Evolutionary conservation across 2,329 filamentous ascomycete genomes (phyloP), one percentile per base, ranked within the genome.

Genomic region (Fusarium equiseti): DNA sequence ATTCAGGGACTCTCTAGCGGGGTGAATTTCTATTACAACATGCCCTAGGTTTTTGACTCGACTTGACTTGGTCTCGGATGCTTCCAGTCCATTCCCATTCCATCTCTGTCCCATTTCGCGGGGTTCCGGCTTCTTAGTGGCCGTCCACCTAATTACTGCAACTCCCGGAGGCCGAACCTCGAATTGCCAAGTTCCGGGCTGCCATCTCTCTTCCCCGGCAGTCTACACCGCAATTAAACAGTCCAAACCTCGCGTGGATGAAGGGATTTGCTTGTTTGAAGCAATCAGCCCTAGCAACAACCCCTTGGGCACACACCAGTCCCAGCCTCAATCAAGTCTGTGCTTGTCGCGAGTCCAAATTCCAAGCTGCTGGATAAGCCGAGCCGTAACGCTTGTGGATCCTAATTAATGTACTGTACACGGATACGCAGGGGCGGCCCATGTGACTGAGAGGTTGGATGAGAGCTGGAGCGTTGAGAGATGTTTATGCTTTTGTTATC

Each of bases 301-400:
- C 45, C 18, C 53, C 35, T 24, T 35, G 44, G 32, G 49, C 38
- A 24, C 61, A 63, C 61, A 55, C 61, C 38, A 52, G 20, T 32
- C 42, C n/a, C 56, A 63, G 24, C 58, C 43, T 49, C 45, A 31
- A 49, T 49, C 24, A 60, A 64, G 67, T 71, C 67, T 63, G 67
- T 71, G 68, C 63, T 68, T 50, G 44, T 59, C 56, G 49, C 57
- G 68, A 66, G 71, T 61, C 59, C 70, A 72, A 42, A 66, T 75
- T 64, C 68, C 72, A 72, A 61, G 72, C 63, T 51, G 59, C 45
- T 70, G 72, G 70, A 60, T 66, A 40, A 60, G 49, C 55, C 44
- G 40, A 56, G 59, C 43, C 51, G 68, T 64, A 59, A 55, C 54
- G 46, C n/a, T 50, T 54, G 70, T 74, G 68, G 70, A 70, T 59